phyloP scores from a whole-genome alignment of 2,329 filamentous ascomycete genomes.

The Paraconiothyrium sp. region DNA sequence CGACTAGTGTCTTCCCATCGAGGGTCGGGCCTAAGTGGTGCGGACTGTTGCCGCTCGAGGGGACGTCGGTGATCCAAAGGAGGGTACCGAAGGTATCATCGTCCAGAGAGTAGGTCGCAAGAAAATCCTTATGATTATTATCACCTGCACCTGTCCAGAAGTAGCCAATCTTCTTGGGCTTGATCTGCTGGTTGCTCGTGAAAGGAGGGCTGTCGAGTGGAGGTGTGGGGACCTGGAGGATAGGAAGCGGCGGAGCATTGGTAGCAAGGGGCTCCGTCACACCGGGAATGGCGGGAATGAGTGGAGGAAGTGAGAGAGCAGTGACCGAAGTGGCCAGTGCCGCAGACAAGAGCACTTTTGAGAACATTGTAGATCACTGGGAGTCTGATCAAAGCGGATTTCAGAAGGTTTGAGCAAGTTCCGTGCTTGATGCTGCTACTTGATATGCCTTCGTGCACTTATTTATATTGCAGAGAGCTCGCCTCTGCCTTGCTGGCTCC shows the following conservation, averaged over 20 bases:
- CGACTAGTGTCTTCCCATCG: slow-evolving; percentile 67
- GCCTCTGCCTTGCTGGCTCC: neutral
- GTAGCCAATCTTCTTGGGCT: slow-evolving; percentile 73
- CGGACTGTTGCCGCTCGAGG: slow-evolving; percentile 67
- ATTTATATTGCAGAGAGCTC: slow-evolving; percentile 32
- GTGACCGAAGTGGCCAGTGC: slow-evolving; percentile 29
- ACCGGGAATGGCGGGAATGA: slow-evolving; percentile 68
- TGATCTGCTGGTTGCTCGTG: slow-evolving; percentile 60
- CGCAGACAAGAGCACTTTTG: slow-evolving; percentile 31
- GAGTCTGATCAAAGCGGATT: slow-evolving; percentile 20
- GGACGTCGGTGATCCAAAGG: slow-evolving; percentile 67
- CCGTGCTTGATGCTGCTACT: slow-evolving; percentile 32
- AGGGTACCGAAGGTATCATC: slow-evolving; percentile 71
- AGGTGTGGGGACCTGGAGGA: slow-evolving; percentile 68
- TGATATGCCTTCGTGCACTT: slow-evolving; percentile 14
- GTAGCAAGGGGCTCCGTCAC: slow-evolving; percentile 65
- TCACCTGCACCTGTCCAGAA: slow-evolving; percentile 71
- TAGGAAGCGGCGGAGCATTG: slow-evolving; percentile 64
- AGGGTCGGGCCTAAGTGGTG: slow-evolving; percentile 66
- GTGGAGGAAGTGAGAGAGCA: slow-evolving; percentile 59
- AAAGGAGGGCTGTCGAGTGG: slow-evolving; percentile 65
- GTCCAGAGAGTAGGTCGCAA: slow-evolving; percentile 67
- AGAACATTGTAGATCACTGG: slow-evolving; percentile 30
- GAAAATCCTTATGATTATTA: slow-evolving; percentile 67
- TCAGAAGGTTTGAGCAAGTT: slow-evolving; percentile 39